Evolutionary conservation across 2,329 filamentous ascomycete species (phyloP).

Genomic region (Magnaporthiopsis rhizophila): DNA sequence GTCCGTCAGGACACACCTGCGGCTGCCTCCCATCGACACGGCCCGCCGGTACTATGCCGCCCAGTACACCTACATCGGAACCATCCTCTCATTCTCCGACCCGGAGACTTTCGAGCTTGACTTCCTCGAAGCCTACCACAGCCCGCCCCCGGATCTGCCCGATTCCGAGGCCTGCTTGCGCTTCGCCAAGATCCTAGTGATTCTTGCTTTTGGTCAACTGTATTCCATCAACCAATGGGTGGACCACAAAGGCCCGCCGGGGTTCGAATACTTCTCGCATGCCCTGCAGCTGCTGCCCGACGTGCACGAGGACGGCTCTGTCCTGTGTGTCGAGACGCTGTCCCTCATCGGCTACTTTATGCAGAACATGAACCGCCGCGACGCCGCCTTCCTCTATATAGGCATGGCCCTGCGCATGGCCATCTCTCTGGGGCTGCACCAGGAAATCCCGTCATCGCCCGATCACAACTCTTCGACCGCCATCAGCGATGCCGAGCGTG

Average conservation of each 20-base stretch:
- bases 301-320: conserved; percentile 45
- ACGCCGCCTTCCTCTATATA: conserved; percentile 42
- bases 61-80: conserved; percentile 48
- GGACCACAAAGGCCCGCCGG: conserved; percentile 42
- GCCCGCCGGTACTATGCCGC: conserved; percentile 35
- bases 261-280: conserved; percentile 46
- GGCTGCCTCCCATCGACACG: conserved; percentile 26
- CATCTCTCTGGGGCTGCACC: conserved; percentile 46
- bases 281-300: conserved; percentile 44
- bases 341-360: conserved; percentile 48
- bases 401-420: conserved; percentile 49
- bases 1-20: conserved; percentile 13
- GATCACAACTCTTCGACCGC: neutral
- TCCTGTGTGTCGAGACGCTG: conserved; percentile 46
- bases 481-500: conserved; percentile 24
- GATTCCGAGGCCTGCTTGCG: conserved; percentile 39
- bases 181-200: conserved; percentile 43
- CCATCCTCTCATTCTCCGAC: conserved; percentile 46
- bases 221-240: conserved; percentile 51
- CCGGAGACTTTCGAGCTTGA: conserved; percentile 37
- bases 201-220: conserved; percentile 47
- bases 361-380: conserved; percentile 38
- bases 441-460: conserved; percentile 34
- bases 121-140: conserved; percentile 33
- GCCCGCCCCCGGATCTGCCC: conserved; percentile 28